These are phyloP conservation scores for Nemania abortiva DNA, from an alignment of 2,329 filamentous ascomycete species.

Conservation along the genomic window DNA sequence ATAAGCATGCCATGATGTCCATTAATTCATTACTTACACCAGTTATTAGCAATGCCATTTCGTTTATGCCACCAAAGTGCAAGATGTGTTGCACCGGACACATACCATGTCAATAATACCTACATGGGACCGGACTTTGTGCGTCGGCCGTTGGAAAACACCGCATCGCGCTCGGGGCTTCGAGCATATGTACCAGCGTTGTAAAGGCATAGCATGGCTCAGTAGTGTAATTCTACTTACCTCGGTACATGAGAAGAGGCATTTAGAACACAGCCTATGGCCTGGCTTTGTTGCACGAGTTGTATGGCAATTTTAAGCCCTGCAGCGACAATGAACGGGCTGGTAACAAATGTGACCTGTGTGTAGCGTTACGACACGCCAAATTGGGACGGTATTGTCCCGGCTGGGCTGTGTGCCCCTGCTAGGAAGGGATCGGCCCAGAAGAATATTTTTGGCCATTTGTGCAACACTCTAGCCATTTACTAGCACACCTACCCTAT, in stretches of 20 bases:
- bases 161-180: constrained; percentile 30
- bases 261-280: no score
- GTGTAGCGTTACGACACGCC: background rate
- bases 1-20: constrained; percentile 9
- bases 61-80: constrained; percentile 1
- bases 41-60: constrained; percentile 13
- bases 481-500: background rate
- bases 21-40: background rate
- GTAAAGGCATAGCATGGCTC: background rate
- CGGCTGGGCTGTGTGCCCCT: constrained; percentile 22
- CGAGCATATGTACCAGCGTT: background rate
- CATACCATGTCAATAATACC: constrained; percentile 1
- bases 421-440: constrained; percentile 30
- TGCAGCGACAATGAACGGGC: background rate
- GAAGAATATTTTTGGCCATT: constrained; percentile 27
- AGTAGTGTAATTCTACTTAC: no score
- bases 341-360: background rate
- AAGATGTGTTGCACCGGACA: constrained; percentile 4
- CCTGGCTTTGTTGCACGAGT: no score
- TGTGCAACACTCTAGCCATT: constrained; percentile 31
- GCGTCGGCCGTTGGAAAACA: constrained; percentile 31
- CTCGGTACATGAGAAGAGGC: no score
- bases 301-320: no score
- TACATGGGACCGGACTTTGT: constrained; percentile 25
- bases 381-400: background rate